phyloP scores from a whole-genome alignment of 2,329 filamentous ascomycete species.

The Davidsoniella neocaledoniae region DNA sequence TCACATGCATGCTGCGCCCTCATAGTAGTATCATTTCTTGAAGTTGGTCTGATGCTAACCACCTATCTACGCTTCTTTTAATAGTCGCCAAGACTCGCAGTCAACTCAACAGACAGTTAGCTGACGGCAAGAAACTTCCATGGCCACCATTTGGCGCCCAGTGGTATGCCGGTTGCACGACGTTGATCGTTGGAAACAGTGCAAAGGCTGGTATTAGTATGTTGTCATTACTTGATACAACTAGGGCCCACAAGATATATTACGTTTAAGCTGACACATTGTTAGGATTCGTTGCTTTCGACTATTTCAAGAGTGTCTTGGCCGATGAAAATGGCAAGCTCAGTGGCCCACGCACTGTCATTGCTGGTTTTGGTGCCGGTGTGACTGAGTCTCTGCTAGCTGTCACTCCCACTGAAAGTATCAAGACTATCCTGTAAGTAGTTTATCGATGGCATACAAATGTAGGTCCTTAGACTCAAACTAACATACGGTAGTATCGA shows the following conservation, averaged over 20 bases:
- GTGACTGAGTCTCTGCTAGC: slow-evolving; percentile 86
- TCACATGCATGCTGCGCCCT: slow-evolving; percentile 1
- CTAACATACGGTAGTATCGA: slow-evolving; percentile 50
- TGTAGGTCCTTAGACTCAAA: neutral
- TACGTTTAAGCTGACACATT: neutral
- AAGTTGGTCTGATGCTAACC: slow-evolving; percentile 10
- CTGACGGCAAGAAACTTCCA: slow-evolving; percentile 71
- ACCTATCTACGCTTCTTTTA: neutral
- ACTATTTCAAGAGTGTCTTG: slow-evolving; percentile 76
- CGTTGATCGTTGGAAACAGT: slow-evolving; percentile 89
- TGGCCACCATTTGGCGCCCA: slow-evolving; percentile 87
- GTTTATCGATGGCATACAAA: slow-evolving; percentile 3
- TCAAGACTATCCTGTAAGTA: slow-evolving; percentile 78
- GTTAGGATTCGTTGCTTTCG: slow-evolving; percentile 80
- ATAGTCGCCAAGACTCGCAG: slow-evolving; percentile 84
- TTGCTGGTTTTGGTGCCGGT: slow-evolving; percentile 86
- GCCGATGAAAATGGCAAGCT: slow-evolving; percentile 75
- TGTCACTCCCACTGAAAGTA: slow-evolving; percentile 92
- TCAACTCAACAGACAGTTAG: slow-evolving; percentile 74
- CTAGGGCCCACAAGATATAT: neutral
- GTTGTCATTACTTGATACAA: slow-evolving; percentile 19
- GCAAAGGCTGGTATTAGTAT: slow-evolving; percentile 86
- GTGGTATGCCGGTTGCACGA: slow-evolving; percentile 98
- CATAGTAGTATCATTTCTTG: neutral
- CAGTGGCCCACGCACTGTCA: slow-evolving; percentile 74